A percentile compares a stretch with the other conserved stretches of the same genome.
phyloP scores from a whole-genome alignment of 768 basidiomycete genomes.

The Cystofilobasidium ferigula region DNA sequence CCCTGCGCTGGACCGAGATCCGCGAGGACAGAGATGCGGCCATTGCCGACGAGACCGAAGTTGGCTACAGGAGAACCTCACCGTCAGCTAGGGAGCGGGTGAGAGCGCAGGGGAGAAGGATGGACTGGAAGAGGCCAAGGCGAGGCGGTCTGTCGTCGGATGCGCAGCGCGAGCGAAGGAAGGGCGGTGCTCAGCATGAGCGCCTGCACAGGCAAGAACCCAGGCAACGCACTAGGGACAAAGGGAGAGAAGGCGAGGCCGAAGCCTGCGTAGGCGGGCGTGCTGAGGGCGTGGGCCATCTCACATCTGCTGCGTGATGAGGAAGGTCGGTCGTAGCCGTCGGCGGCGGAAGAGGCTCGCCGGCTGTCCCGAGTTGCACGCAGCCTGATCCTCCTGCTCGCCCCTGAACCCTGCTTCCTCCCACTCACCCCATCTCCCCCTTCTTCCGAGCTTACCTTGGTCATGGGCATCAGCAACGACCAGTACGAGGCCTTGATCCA shows the following conservation, averaged over 20 bases:
- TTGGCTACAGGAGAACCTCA: slow-evolving; percentile 57
- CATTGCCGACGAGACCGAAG: slow-evolving; percentile 91
- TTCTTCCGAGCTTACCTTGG: no score
- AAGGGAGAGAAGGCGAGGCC: slow-evolving; percentile 76
- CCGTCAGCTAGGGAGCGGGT: background rate
- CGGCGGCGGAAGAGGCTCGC: no score
- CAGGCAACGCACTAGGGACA: slow-evolving; percentile 42
- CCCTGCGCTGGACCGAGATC: slow-evolving; percentile 25
- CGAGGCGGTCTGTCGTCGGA: slow-evolving; percentile 30
- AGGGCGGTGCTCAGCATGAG: slow-evolving; percentile 30
- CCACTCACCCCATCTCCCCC: background rate
- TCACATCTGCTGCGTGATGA: background rate
- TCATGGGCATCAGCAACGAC: background rate
- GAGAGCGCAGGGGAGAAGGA: background rate
- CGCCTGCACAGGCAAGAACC: background rate
- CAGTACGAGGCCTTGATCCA: slow-evolving; percentile 22
- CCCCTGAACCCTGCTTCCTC: no score
- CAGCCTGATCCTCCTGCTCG: no score
- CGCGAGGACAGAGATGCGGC: slow-evolving; percentile 50
- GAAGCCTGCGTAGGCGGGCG: slow-evolving; percentile 76
- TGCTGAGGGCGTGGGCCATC: slow-evolving; percentile 42
- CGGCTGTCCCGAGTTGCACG: no score
- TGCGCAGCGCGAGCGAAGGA: no score
- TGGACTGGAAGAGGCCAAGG: slow-evolving; percentile 34
- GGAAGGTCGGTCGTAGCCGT: no score